A percentile compares a stretch with the other conserved stretches of the same genome.
Evolutionary conservation across 75 land plant species (phyloP).

Genomic region (Isoetes taiwanensis): DNA sequence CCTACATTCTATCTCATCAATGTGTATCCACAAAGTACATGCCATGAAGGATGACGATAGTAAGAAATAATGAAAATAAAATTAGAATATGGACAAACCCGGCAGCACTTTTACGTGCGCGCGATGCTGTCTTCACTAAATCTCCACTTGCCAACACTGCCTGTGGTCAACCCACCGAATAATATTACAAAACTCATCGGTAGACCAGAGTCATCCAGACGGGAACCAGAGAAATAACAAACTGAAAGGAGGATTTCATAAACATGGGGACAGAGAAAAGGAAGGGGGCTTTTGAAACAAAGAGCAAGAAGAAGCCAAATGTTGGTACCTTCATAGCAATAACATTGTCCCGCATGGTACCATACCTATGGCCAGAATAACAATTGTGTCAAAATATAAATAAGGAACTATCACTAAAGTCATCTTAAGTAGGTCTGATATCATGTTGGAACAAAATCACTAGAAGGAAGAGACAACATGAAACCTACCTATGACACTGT

Average conservation of each 20-base stretch:
- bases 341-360: conserved; percentile 99
- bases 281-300: neutral
- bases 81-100: conserved; percentile 42
- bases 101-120: conserved; percentile 97
- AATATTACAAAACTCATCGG: conserved; percentile 3
- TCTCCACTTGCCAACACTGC: conserved; percentile 95
- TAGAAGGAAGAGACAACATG: too few species aligned
- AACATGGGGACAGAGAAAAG: neutral
- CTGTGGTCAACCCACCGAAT: conserved; percentile 20
- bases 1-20: too few species aligned
- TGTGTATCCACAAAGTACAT: too few species aligned
- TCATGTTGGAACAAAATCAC: too few species aligned
- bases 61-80: neutral
- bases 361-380: too few species aligned
- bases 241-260: neutral
- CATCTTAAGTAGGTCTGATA: too few species aligned
- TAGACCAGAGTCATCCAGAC: neutral
- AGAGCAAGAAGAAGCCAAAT: neutral
- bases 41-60: too few species aligned
- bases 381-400: too few species aligned
- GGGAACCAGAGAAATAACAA: neutral
- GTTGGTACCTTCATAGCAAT: conserved; percentile 63
- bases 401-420: too few species aligned
- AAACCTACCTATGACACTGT: too few species aligned
- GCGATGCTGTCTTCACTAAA: conserved; percentile 77